Percentiles rank a stretch among this genome's conserved stretches.
phyloP scores from a whole-genome alignment of 2,329 filamentous ascomycete genomes.

The Trichoderma citrinoviride region DNA sequence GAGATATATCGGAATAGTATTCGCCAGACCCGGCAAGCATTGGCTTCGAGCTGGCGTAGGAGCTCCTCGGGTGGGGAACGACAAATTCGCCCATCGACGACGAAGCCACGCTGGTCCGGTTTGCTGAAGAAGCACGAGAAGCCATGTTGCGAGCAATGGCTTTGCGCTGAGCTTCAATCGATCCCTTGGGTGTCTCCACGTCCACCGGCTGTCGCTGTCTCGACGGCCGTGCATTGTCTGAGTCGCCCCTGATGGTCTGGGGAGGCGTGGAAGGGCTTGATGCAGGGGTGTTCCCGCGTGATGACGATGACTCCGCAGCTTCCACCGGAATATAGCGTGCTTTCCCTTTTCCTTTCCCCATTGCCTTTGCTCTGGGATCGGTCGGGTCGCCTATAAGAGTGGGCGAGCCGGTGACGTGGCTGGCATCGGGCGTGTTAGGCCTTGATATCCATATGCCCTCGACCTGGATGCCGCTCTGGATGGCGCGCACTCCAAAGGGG shows the following conservation, averaged over 20 bases:
- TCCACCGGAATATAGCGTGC: slow-evolving; percentile 6
- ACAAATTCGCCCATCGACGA: slow-evolving; percentile 8
- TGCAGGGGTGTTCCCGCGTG: not conserved
- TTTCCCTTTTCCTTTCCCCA: slow-evolving; percentile 27
- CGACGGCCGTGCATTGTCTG: not conserved
- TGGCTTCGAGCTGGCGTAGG: slow-evolving; percentile 10
- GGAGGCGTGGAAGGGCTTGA: not conserved
- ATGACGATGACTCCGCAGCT: not conserved
- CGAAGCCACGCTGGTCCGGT: slow-evolving; percentile 13
- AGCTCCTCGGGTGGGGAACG: slow-evolving; percentile 7
- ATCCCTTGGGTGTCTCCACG: not conserved
- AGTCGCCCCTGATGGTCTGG: not conserved
- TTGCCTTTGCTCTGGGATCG: slow-evolving; percentile 22
- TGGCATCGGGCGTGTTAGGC: slow-evolving; percentile 41
- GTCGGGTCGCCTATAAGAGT: slow-evolving; percentile 27
- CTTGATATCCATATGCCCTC: slow-evolving; percentile 79
- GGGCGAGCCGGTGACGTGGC: slow-evolving; percentile 27
- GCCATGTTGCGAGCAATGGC: slow-evolving; percentile 8
- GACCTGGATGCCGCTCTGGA: slow-evolving; percentile 78
- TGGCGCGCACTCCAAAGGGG: slow-evolving; percentile 81
- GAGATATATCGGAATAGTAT: slow-evolving; percentile 13
- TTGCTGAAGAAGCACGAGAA: slow-evolving; percentile 11
- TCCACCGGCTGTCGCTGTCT: not conserved
- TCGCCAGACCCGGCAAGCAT: slow-evolving; percentile 6
- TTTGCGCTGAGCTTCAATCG: not conserved